phyloP scores from a whole-genome alignment of 2,329 filamentous ascomycete genomes.

The Davidsoniella eucalypti region DNA sequence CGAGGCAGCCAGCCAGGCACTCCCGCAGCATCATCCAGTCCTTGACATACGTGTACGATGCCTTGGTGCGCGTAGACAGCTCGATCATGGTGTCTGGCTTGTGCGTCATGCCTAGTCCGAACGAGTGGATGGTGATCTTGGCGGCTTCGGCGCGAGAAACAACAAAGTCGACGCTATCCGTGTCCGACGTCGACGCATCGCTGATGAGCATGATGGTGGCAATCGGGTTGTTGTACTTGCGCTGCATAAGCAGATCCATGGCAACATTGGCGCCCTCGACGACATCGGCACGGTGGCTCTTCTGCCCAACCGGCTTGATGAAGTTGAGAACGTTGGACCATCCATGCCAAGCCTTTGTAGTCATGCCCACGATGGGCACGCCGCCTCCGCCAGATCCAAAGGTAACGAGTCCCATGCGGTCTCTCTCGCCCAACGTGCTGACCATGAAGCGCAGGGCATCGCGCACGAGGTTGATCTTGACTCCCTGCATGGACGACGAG shows the following conservation, averaged over 20 bases:
- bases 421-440: slow-evolving; percentile 71
- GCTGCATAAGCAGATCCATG: slow-evolving; percentile 97
- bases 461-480: slow-evolving; percentile 88
- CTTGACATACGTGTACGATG: slow-evolving; percentile 94
- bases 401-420: slow-evolving; percentile 92
- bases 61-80: slow-evolving; percentile 85
- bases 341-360: slow-evolving; percentile 80
- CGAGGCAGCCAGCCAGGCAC: slow-evolving; percentile 83
- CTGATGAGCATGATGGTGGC: slow-evolving; percentile 94
- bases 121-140: slow-evolving; percentile 93
- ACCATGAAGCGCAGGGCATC: slow-evolving; percentile 90
- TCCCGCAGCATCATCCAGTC: slow-evolving; percentile 99
- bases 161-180: slow-evolving; percentile 93
- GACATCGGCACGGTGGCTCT: slow-evolving; percentile 89
- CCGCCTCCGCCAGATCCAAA: slow-evolving; percentile 91
- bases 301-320: slow-evolving; percentile 86
- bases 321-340: slow-evolving; percentile 77
- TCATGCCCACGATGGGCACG: slow-evolving; percentile 95
- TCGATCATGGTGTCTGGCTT: slow-evolving; percentile 99
- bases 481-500: slow-evolving; percentile 96
- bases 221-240: slow-evolving; percentile 87
- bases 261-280: slow-evolving; percentile 95
- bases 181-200: slow-evolving; percentile 86
- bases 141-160: slow-evolving; percentile 91
- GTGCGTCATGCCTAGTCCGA: slow-evolving; percentile 88